A percentile compares a stretch with the other conserved stretches of the same genome.
phyloP scores from a whole-genome alignment of 768 basidiomycete species.

The Mycena kentingensis region DNA sequence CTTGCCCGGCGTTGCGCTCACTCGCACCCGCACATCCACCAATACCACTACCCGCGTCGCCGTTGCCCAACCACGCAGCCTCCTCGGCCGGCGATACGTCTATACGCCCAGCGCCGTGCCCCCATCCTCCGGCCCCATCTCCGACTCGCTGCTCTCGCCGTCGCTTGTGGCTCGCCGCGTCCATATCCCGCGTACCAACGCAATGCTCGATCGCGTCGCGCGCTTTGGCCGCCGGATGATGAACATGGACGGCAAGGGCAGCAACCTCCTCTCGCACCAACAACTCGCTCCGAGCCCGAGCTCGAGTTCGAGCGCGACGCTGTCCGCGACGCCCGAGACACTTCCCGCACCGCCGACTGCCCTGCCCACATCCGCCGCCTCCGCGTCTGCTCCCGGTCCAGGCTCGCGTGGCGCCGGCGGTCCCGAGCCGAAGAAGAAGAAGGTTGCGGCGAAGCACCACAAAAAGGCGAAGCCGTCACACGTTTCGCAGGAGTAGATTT shows the following conservation, averaged over 20 bases:
- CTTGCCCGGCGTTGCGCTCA: conserved; percentile 32
- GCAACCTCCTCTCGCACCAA: conserved; percentile 19
- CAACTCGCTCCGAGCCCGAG: conserved; percentile 2
- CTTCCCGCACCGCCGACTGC: neutral
- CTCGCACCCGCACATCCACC: too few species aligned
- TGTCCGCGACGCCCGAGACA: neutral
- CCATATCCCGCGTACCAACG: neutral
- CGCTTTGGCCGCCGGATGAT: conserved; percentile 8
- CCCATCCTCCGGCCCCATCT: conserved; percentile 14
- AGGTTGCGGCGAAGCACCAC: neutral
- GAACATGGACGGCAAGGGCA: conserved; percentile 1
- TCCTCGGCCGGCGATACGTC: conserved; percentile 25
- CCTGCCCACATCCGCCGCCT: neutral
- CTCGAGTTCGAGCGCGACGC: neutral
- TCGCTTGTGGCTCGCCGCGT: conserved; percentile 2
- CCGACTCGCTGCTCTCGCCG: neutral
- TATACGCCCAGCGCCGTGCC: neutral
- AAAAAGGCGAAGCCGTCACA: neutral
- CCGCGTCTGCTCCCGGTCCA: neutral
- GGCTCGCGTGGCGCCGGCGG: neutral
- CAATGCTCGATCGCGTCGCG: conserved; percentile 13
- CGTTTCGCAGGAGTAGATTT: neutral
- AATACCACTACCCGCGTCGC: too few species aligned
- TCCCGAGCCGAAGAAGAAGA: neutral
- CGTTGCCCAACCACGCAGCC: conserved; percentile 29